Conservation (phyloP, 169 alveolate genomes). For the Perkinsus marinus region DNA sequence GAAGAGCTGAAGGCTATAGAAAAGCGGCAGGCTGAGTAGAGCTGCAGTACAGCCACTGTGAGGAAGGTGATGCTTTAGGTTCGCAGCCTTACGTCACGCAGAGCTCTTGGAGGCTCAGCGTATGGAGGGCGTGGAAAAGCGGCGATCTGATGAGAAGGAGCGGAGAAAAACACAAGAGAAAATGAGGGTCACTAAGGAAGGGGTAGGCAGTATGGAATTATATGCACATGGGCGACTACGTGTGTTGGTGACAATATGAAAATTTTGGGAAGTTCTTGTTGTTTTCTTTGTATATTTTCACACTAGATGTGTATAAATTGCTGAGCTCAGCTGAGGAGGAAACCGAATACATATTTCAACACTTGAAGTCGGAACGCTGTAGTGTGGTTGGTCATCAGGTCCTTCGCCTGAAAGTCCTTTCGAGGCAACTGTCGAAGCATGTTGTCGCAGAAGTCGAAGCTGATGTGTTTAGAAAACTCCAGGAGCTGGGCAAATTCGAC, state of each 20-base stretch:
- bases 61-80: not conserved
- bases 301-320: too few species aligned
- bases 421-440: not conserved
- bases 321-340: too few species aligned
- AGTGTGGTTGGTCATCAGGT: too few species aligned
- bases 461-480: not conserved
- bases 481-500: not conserved
- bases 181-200: not conserved
- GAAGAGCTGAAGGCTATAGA: conserved; percentile 63
- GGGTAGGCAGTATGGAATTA: too few species aligned
- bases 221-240: too few species aligned
- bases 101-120: conserved; percentile 62
- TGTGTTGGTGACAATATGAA: too few species aligned
- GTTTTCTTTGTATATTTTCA: too few species aligned
- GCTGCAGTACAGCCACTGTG: not conserved
- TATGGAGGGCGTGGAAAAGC: conserved; percentile 59
- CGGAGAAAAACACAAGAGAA: conserved; percentile 33
- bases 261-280: too few species aligned
- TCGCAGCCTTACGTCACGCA: conserved; percentile 53
- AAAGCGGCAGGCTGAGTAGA: conserved; percentile 54
- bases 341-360: too few species aligned
- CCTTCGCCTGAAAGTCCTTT: not conserved
- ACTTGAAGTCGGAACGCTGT: too few species aligned
- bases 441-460: not conserved
- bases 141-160: conserved; percentile 57